Base-by-base conservation (phyloP, 169 alveolate species). In the Eimeria acervulina region DNA sequence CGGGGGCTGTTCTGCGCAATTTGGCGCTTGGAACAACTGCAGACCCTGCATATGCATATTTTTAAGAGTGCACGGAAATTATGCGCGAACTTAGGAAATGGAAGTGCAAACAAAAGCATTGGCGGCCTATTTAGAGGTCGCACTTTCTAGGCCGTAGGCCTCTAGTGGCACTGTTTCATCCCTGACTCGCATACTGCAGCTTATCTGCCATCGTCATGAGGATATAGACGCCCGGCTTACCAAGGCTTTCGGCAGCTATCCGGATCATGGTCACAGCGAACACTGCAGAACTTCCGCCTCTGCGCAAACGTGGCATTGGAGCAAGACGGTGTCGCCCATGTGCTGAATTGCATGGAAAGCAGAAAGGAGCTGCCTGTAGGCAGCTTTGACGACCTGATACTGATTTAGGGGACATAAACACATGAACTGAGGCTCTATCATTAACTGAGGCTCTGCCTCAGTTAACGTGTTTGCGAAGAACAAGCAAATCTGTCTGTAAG, bases 1-100 rank as follows among this genome's bases (percentile, higher is more conserved):
- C 61, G 85, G 85, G 26, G 26, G 85, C 85, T 21, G 15, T 13
- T 42, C 26, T 74, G 51, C 85, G 85, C 59, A 74, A 74, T 74
- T 6, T 74, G 85, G 85, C 85, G 85, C 55, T 38, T 38, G 55
- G 36, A 21, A 33, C 40, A 21, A 17, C 55, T 38, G 55, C 85
- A 33, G 33, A 21, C 26, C 36, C 61, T 74, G 59, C 85, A 40
- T 8, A 74, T 74, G 85, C 61, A 74, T 38, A 40, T 40, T 74
- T 74, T 74, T 74, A 19, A 40, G 78, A 66, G 26, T 66, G 40
- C 78, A 66, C 44, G 42, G 5, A 23, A 26, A 6, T 66, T 28
- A 31, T 31, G 10, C 21, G 19, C 42, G 78, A 28, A 1, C 78
- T 66, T 31, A 6, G n/a, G 4, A 52, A 8, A 4, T 52, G 63